Conservation (phyloP, 2,329 filamentous ascomycete genomes). For the Lachnellula cervina region DNA sequence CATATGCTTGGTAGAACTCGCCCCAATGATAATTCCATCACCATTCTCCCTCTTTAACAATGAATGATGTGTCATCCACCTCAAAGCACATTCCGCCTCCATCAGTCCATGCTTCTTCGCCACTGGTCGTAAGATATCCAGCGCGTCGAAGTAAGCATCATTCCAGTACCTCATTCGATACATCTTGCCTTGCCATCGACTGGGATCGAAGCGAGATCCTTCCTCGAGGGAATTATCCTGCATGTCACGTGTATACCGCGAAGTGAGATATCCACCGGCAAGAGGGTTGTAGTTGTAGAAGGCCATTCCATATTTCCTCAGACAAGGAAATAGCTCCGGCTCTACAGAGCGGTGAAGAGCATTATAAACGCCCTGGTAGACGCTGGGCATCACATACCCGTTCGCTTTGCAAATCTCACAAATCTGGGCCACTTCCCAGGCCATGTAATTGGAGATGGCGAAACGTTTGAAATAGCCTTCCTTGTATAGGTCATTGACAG, state of each 20-base stretch:
- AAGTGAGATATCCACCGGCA: conserved; percentile 43
- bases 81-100: conserved; percentile 68
- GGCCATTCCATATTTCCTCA: conserved; percentile 54
- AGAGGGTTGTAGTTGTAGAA: conserved; percentile 60
- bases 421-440: conserved; percentile 28
- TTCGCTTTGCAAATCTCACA: conserved; percentile 30
- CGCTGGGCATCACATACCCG: conserved; percentile 31
- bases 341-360: conserved; percentile 47
- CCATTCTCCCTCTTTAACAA: conserved; percentile 47
- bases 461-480: conserved; percentile 38
- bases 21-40: conserved; percentile 56
- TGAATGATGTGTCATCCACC: conserved; percentile 71
- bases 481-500: conserved; percentile 28
- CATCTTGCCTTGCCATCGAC: conserved; percentile 42
- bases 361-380: conserved; percentile 34
- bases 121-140: conserved; percentile 63
- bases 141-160: conserved; percentile 58
- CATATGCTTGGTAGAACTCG: conserved; percentile 53
- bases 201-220: conserved; percentile 32
- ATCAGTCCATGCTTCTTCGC: conserved; percentile 63
- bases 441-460: conserved; percentile 59
- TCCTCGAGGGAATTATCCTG: conserved; percentile 33
- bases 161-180: conserved; percentile 58
- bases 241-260: conserved; percentile 45
- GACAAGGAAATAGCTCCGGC: conserved; percentile 53